These are phyloP conservation scores for Auricularia heimuer DNA, from an alignment of 768 basidiomycete genomes.

Conservation along the genomic window DNA sequence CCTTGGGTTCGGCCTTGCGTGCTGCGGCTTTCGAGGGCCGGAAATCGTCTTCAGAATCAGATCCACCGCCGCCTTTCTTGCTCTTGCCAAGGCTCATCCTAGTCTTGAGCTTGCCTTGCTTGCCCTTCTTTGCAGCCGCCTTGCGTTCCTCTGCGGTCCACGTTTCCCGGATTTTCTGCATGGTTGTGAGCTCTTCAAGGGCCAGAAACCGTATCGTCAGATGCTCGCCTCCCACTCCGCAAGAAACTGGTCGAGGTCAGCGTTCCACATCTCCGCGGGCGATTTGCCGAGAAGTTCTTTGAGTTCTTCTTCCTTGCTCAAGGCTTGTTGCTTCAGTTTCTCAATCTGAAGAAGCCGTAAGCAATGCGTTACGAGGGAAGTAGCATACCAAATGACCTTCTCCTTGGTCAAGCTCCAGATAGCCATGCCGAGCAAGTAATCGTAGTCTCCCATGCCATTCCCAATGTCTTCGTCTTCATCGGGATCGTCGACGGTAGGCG, in stretches of 20 bases:
- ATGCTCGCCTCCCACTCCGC: slow-evolving; percentile 71
- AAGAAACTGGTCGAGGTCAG: slow-evolving; percentile 77
- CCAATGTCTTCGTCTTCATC: slow-evolving; percentile 43
- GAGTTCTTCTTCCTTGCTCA: slow-evolving; percentile 75
- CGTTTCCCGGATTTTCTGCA: slow-evolving; percentile 31
- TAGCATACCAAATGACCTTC: slow-evolving; percentile 41
- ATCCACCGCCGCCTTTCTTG: slow-evolving; percentile 23
- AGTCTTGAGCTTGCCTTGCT: slow-evolving; percentile 46
- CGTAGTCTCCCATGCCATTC: slow-evolving; percentile 49
- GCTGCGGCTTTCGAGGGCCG: slow-evolving; percentile 39
- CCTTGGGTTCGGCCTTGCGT: slow-evolving; percentile 22
- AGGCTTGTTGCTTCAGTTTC: slow-evolving; percentile 68
- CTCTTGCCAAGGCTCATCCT: slow-evolving; percentile 38
- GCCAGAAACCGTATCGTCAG: neutral
- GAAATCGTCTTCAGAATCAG: slow-evolving; percentile 46
- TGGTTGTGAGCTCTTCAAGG: neutral
- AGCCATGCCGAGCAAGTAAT: slow-evolving; percentile 91
- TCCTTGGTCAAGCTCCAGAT: slow-evolving; percentile 93
- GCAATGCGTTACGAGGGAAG: neutral
- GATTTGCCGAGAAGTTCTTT: slow-evolving; percentile 64
- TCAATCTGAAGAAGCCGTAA: slow-evolving; percentile 52
- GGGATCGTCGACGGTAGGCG: slow-evolving; percentile 45
- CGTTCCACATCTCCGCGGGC: slow-evolving; percentile 81
- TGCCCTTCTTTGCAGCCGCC: slow-evolving; percentile 46
- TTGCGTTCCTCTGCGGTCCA: slow-evolving; percentile 37